A percentile compares a stretch with the other conserved stretches of the same genome.
Conservation (phyloP, 257 asterid genomes). For the Solanum gracilifrons region DNA sequence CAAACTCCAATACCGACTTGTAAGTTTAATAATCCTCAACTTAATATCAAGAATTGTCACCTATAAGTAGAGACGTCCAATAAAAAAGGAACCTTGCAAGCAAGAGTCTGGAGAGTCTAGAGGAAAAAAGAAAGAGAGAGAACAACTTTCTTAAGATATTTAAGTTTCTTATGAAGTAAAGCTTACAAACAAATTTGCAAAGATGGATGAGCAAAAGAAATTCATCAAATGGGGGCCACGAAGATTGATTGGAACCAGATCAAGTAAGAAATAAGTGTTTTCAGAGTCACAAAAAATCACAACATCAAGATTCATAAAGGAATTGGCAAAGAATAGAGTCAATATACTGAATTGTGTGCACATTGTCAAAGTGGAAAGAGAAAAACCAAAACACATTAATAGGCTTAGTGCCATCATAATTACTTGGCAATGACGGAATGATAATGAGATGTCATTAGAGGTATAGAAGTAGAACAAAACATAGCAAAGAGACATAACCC, state of each 20-base stretch:
- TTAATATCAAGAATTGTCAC: not conserved
- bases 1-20: not conserved
- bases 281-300: not conserved
- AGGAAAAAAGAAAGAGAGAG: not conserved
- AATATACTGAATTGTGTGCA: not conserved
- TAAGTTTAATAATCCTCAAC: not conserved
- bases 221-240: not conserved
- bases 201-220: not conserved
- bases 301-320: not conserved
- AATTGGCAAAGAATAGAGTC: not conserved
- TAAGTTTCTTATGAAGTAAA: not conserved
- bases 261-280: not conserved
- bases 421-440: not conserved
- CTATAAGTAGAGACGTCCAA: not conserved
- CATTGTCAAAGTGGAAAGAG: not conserved
- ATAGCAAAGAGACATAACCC: not conserved
- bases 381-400: not conserved
- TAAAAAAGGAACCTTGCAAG: not conserved
- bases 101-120: not conserved
- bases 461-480: not conserved
- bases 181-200: not conserved
- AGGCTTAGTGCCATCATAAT: not conserved
- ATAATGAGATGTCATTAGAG: not conserved
- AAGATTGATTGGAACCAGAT: not conserved
- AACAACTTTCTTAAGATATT: not conserved